phyloP scores from a whole-genome alignment of 805 yeast genomes.

The Starmera amethionina region DNA sequence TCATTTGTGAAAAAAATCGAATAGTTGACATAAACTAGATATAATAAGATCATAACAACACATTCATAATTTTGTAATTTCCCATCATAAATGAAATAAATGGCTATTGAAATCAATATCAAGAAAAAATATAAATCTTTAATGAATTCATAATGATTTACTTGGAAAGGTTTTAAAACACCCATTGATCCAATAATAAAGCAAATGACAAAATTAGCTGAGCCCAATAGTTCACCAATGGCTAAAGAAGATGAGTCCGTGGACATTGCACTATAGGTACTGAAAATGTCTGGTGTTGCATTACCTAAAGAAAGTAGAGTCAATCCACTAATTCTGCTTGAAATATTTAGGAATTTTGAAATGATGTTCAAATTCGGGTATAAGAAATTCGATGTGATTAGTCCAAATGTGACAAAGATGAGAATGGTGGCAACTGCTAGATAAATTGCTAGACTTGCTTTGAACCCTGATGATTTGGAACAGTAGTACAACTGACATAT shows the following conservation, averaged over 20 bases:
- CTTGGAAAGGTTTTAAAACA: slow-evolving; percentile 52
- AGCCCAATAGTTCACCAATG: slow-evolving; percentile 84
- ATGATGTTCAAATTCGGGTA: slow-evolving; percentile 70
- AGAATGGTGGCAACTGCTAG: slow-evolving; percentile 12
- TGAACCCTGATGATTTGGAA: neutral
- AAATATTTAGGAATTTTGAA: slow-evolving; percentile 49
- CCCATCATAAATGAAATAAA: slow-evolving; percentile 48
- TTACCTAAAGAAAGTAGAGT: slow-evolving; percentile 87
- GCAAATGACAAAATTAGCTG: slow-evolving; percentile 73
- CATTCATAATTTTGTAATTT: slow-evolving; percentile 47
- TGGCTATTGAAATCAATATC: slow-evolving; percentile 35
- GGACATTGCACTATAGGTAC: slow-evolving; percentile 75
- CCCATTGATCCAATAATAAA: slow-evolving; percentile 78
- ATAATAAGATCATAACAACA: slow-evolving; percentile 41
- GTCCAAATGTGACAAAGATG: slow-evolving; percentile 56
- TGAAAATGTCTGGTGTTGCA: slow-evolving; percentile 82
- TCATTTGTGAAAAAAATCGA: slow-evolving; percentile 35
- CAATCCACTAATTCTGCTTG: slow-evolving; percentile 76
- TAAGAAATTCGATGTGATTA: slow-evolving; percentile 72
- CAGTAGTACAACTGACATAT: slow-evolving; percentile 4
- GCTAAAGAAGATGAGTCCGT: slow-evolving; percentile 70
- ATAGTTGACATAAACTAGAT: slow-evolving; percentile 44
- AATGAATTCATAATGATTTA: slow-evolving; percentile 40
- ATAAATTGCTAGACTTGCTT: neutral
- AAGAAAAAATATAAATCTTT: slow-evolving; percentile 55